Conservation (phyloP, 176 grass and related monocot genomes). For the Carex littledalei region DNA sequence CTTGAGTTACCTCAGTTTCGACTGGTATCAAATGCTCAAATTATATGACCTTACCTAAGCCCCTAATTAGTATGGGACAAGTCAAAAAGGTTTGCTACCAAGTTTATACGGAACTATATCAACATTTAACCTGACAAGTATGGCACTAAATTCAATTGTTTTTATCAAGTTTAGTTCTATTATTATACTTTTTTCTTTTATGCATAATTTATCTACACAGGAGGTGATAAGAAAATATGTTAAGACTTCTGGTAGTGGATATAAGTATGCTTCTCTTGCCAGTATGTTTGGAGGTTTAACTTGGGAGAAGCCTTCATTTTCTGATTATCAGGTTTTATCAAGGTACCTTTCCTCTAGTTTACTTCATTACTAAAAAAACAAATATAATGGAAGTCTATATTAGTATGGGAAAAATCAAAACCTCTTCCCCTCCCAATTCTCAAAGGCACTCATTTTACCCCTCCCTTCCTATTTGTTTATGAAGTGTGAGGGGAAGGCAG, state of each 20-base stretch:
- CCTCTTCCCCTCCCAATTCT: neutral
- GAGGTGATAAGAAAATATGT: slow-evolving; percentile 82
- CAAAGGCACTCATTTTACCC: neutral
- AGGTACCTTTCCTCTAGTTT: slow-evolving; percentile 36
- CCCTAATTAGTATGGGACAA: neutral
- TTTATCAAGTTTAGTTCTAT: slow-evolving; percentile 18
- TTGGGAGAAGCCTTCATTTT: slow-evolving; percentile 82
- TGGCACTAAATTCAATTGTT: neutral
- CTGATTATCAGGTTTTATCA: slow-evolving; percentile 78
- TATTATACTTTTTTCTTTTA: slow-evolving; percentile 2
- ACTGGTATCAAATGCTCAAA: neutral
- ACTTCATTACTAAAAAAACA: neutral
- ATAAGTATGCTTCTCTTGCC: slow-evolving; percentile 77
- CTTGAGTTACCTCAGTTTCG: neutral
- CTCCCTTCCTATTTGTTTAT: neutral
- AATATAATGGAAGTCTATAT: neutral
- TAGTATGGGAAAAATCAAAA: too few relatives aligned
- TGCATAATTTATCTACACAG: slow-evolving; percentile 36
- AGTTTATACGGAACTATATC: neutral
- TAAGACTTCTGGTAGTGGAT: slow-evolving; percentile 67
- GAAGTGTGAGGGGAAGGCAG: neutral
- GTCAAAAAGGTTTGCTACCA: neutral
- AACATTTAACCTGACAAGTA: neutral
- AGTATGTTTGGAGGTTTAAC: slow-evolving; percentile 74
- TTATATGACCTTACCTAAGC: neutral